Conservation (phyloP, 768 basidiomycete genomes). For the Boletus rufocinnamomeus region DNA sequence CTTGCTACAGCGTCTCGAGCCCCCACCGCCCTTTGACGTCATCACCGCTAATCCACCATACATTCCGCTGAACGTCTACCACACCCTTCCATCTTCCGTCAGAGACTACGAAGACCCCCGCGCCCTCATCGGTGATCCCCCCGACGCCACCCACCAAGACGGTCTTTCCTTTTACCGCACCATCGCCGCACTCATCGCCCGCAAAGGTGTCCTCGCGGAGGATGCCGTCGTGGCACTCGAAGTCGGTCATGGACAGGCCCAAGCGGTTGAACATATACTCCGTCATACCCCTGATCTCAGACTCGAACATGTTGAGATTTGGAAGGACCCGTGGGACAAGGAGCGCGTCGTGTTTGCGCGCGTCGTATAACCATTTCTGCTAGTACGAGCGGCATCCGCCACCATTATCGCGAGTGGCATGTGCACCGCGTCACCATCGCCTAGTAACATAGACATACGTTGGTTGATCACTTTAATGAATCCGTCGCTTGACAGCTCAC, state of each 20-base stretch:
- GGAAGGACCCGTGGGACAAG: slow-evolving; percentile 80
- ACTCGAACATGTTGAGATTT: slow-evolving; percentile 53
- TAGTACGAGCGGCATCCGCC: background rate
- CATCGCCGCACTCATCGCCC: slow-evolving; percentile 63
- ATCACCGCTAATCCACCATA: slow-evolving; percentile 89
- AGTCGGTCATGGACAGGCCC: slow-evolving; percentile 74
- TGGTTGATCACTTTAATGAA: background rate
- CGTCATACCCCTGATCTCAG: slow-evolving; percentile 45
- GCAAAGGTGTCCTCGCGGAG: slow-evolving; percentile 50
- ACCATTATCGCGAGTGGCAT: background rate
- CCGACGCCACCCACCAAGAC: slow-evolving; percentile 36
- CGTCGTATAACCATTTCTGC: slow-evolving; percentile 31
- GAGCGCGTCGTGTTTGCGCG: slow-evolving; percentile 69
- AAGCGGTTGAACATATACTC: slow-evolving; percentile 61
- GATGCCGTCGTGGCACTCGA: slow-evolving; percentile 72
- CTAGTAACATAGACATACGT: slow-evolving; percentile 20
- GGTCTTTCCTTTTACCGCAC: slow-evolving; percentile 73
- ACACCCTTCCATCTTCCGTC: slow-evolving; percentile 66
- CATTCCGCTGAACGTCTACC: slow-evolving; percentile 68
- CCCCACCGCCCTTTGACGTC: slow-evolving; percentile 64
- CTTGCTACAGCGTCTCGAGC: slow-evolving; percentile 29
- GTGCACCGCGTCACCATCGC: slow-evolving; percentile 7
- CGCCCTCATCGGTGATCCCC: slow-evolving; percentile 78
- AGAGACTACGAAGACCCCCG: slow-evolving; percentile 75
- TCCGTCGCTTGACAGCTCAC: slow-evolving; percentile 16